A percentile compares a stretch with the other conserved stretches of the same genome.
phyloP scores from a whole-genome alignment of 148 eudicot species.

The Heliosperma pusillum region DNA sequence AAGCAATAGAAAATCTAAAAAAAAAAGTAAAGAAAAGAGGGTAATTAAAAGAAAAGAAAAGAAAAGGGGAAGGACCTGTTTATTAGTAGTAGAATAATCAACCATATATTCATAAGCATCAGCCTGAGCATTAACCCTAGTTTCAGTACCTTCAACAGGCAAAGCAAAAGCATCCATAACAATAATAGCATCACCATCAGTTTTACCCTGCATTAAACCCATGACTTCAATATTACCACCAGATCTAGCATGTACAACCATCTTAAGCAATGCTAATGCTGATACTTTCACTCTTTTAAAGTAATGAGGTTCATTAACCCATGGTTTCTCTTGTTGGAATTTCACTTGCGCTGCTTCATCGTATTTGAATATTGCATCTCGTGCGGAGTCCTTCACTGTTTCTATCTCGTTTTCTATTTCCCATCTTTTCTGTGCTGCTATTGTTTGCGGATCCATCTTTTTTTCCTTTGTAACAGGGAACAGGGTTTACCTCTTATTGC shows the following conservation, averaged over 20 bases:
- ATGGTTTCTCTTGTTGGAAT: constrained; percentile 77
- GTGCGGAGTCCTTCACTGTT: constrained; percentile 26
- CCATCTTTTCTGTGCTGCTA: constrained; percentile 87
- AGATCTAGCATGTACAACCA: constrained; percentile 94
- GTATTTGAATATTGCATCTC: constrained; percentile 81
- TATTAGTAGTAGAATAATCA: constrained; percentile 84
- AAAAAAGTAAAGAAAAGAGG: too few species aligned
- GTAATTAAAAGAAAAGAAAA: too few species aligned
- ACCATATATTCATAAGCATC: constrained; percentile 98
- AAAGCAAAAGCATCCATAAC: constrained; percentile 96
- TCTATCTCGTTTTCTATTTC: constrained; percentile 84
- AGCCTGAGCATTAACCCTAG: constrained; percentile 98
- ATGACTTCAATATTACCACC: constrained; percentile 89
- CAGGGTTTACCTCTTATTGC: background rate
- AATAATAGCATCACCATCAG: constrained; percentile 83
- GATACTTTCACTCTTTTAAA: constrained; percentile 88
- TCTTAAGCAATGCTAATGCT: constrained; percentile 85
- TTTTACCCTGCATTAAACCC: constrained; percentile 97
- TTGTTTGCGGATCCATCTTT: constrained; percentile 15
- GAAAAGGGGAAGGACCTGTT: constrained; percentile 45
- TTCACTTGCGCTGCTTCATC: constrained; percentile 69
- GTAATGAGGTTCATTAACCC: constrained; percentile 80
- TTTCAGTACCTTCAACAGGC: constrained; percentile 94
- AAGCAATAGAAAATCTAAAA: too few species aligned
- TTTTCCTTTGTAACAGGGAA: constrained; percentile 14